A percentile compares a stretch with the other conserved stretches of the same genome.
phyloP scores from a whole-genome alignment of 306 rosid genomes.

The Alnus glutinosa region DNA sequence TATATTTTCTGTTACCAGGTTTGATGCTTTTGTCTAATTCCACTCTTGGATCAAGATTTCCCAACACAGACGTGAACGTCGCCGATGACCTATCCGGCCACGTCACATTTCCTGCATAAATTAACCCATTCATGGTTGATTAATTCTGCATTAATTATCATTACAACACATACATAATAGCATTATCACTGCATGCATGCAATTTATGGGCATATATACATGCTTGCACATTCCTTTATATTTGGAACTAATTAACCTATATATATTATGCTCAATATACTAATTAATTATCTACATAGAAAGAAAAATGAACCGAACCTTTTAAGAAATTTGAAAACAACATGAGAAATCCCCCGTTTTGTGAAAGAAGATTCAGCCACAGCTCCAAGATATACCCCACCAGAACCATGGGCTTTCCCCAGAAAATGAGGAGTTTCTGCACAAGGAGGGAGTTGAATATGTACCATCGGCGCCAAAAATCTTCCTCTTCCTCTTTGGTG shows the following conservation, averaged over 20 bases:
- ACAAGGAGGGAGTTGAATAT: conserved; percentile 49
- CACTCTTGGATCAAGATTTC: conserved; percentile 33
- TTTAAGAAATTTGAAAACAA: conserved; percentile 42
- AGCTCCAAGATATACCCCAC: conserved; percentile 41
- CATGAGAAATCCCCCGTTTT: conserved; percentile 58
- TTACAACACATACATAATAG: too few relatives aligned
- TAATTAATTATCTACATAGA: neutral
- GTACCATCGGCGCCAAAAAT: conserved; percentile 59
- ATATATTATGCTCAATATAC: too few relatives aligned
- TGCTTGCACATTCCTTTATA: too few relatives aligned
- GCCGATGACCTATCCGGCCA: conserved; percentile 34
- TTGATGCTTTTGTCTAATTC: conserved; percentile 34
- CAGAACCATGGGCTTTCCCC: conserved; percentile 23
- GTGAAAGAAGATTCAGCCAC: conserved; percentile 49
- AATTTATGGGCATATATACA: too few relatives aligned
- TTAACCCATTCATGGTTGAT: neutral
- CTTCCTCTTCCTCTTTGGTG: conserved; percentile 14
- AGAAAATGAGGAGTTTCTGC: conserved; percentile 38
- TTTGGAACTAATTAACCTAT: too few relatives aligned
- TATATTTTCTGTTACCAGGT: conserved; percentile 18
- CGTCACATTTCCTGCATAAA: conserved; percentile 30
- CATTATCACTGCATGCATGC: too few relatives aligned
- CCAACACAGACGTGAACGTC: conserved; percentile 21
- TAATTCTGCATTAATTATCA: too few relatives aligned
- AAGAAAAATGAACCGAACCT: conserved; percentile 29